Conservation (phyloP, 306 rosid genomes). For the Prunus mira region DNA sequence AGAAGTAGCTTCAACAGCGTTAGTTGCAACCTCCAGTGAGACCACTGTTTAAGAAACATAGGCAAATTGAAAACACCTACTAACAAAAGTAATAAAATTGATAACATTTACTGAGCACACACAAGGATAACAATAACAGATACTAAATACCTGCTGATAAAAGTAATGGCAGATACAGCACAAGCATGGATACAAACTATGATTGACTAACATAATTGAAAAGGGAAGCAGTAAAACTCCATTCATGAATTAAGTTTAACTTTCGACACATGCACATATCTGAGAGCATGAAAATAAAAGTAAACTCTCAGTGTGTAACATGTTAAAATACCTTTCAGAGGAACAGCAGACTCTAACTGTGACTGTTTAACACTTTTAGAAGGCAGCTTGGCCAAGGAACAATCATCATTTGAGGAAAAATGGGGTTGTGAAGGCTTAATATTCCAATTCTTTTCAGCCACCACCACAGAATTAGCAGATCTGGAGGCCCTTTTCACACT, state of each 20-base stretch:
- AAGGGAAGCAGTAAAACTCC: background rate
- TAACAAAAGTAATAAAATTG: background rate
- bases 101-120: background rate
- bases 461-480: slow-evolving; percentile 24
- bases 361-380: slow-evolving; percentile 33
- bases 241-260: background rate
- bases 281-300: background rate
- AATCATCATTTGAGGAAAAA: slow-evolving; percentile 28
- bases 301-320: background rate
- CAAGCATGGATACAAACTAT: background rate
- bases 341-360: slow-evolving; percentile 14
- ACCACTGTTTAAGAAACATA: slow-evolving; percentile 45
- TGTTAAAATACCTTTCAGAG: slow-evolving; percentile 15
- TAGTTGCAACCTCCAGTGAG: slow-evolving; percentile 39
- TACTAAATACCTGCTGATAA: background rate
- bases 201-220: background rate
- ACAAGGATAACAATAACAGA: background rate
- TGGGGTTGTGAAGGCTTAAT: slow-evolving; percentile 29
- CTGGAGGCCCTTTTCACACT: slow-evolving; percentile 26
- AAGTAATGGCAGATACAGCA: background rate
- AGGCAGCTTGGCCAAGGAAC: slow-evolving; percentile 26
- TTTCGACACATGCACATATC: background rate
- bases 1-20: slow-evolving; percentile 32
- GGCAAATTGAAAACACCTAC: background rate
- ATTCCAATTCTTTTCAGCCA: slow-evolving; percentile 28